Evolutionary conservation across 2,329 filamentous ascomycete species (phyloP).

Genomic region (Fusarium sp.): DNA sequence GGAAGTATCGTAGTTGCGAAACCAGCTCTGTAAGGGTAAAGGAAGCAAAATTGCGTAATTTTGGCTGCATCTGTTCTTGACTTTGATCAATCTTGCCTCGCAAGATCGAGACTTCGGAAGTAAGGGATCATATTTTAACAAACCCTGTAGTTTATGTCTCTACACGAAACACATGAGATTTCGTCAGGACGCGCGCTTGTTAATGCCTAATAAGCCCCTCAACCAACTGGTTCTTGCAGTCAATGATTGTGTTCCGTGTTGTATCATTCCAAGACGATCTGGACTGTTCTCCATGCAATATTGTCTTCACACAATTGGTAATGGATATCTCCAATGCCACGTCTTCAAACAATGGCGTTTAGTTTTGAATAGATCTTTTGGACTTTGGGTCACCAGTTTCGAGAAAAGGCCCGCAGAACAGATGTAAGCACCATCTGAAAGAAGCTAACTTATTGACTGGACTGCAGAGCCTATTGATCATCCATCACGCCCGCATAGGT

Average conservation of each 20-base stretch:
- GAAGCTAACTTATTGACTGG: neutral
- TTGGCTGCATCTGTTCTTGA: neutral
- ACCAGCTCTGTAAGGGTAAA: neutral
- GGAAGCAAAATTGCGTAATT: neutral
- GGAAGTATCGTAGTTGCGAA: neutral
- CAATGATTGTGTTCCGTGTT: neutral
- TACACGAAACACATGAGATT: slow-evolving; percentile 28
- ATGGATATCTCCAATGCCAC: neutral
- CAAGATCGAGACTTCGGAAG: neutral
- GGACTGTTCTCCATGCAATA: neutral
- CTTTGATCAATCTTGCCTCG: neutral
- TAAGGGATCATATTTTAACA: slow-evolving; percentile 6
- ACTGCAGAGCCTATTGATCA: slow-evolving; percentile 22
- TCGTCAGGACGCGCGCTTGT: neutral
- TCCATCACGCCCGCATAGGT: slow-evolving; percentile 17
- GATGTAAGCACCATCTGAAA: neutral
- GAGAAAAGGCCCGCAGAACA: neutral
- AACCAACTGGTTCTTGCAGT: slow-evolving; percentile 3
- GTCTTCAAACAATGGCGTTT: neutral
- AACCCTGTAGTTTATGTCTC: slow-evolving; percentile 15
- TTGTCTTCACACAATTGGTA: neutral
- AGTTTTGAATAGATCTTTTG: neutral
- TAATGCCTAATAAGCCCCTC: slow-evolving; percentile 6
- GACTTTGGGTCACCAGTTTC: neutral
- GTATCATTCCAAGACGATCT: neutral